phyloP scores from a whole-genome alignment of 1,139 yeast genomes.

The Keqinozyma sinolaborantium region DNA sequence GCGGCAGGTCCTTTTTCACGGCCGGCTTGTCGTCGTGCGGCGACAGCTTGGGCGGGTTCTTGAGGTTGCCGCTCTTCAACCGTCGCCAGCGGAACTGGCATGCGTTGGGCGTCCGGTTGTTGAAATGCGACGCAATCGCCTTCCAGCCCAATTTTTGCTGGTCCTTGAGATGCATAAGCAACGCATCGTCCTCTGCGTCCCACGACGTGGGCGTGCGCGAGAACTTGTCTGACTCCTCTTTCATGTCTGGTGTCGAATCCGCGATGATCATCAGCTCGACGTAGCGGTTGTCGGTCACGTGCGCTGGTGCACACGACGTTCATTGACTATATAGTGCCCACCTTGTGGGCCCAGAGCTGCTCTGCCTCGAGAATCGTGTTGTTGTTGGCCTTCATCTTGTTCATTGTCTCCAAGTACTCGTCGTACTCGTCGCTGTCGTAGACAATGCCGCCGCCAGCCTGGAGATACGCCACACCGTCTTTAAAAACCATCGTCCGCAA shows the following conservation, averaged over 20 bases:
- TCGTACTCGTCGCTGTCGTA: constrained; percentile 93
- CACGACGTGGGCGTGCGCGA: constrained; percentile 65
- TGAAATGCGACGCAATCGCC: constrained; percentile 66
- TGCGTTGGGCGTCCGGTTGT: constrained; percentile 71
- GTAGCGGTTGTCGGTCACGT: constrained; percentile 3
- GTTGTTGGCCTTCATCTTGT: constrained; percentile 93
- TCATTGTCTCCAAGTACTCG: constrained; percentile 93
- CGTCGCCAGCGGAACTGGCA: constrained; percentile 81
- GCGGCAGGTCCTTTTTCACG: constrained; percentile 4
- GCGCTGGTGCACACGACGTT: constrained; percentile 1
- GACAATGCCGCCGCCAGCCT: constrained; percentile 99
- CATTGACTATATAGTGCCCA: constrained; percentile 17
- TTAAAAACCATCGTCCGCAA: constrained; percentile 94
- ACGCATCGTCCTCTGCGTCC: constrained; percentile 71
- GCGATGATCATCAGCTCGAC: constrained; percentile 10
- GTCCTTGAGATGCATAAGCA: constrained; percentile 67
- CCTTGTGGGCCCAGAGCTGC: constrained; percentile 61
- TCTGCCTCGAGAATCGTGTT: constrained; percentile 90
- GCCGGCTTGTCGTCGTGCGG: constrained; percentile 16
- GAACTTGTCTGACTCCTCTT: constrained; percentile 12
- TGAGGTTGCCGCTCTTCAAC: constrained; percentile 60
- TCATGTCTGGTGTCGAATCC: not conserved
- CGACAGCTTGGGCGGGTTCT: constrained; percentile 50
- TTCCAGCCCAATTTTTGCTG: constrained; percentile 74
- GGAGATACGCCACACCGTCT: constrained; percentile 85